phyloP scores from a whole-genome alignment of 495 filamentous ascomycete genomes.

The Lepraria neglecta region DNA sequence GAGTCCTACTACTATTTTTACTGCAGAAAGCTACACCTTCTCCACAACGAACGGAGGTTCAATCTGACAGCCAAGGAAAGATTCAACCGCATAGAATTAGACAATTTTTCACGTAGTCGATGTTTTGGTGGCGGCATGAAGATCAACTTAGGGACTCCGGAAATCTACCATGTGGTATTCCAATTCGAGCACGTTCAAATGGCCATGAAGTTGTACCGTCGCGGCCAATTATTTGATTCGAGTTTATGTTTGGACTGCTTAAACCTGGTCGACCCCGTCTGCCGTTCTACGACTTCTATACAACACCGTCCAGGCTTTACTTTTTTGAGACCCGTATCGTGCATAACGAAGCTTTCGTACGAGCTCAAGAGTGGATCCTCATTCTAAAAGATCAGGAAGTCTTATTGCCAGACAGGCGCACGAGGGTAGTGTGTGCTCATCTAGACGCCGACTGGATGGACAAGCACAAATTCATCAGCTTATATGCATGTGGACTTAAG shows the following conservation, averaged over 20 bases:
- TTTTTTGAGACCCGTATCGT: neutral
- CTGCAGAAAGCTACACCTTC: neutral
- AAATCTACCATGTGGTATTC: neutral
- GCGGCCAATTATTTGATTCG: neutral
- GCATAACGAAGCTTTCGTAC: neutral
- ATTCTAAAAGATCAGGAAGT: neutral
- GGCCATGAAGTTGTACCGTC: neutral
- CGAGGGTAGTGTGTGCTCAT: neutral
- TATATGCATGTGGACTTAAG: neutral
- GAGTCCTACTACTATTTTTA: neutral
- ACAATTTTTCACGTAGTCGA: neutral
- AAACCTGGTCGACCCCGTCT: neutral
- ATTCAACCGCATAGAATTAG: neutral
- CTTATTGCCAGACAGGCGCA: neutral
- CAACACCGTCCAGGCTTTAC: neutral
- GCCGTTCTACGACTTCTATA: neutral
- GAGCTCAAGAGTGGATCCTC: neutral
- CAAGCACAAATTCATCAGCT: neutral
- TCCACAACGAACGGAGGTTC: neutral
- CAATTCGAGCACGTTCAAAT: neutral
- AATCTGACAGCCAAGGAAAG: neutral
- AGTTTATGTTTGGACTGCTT: neutral
- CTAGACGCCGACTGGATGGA: neutral
- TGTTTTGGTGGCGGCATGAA: neutral
- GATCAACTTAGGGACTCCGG: neutral